Evolutionary conservation across 768 basidiomycete genomes (phyloP).

Genomic region (Collybia mongolica): DNA sequence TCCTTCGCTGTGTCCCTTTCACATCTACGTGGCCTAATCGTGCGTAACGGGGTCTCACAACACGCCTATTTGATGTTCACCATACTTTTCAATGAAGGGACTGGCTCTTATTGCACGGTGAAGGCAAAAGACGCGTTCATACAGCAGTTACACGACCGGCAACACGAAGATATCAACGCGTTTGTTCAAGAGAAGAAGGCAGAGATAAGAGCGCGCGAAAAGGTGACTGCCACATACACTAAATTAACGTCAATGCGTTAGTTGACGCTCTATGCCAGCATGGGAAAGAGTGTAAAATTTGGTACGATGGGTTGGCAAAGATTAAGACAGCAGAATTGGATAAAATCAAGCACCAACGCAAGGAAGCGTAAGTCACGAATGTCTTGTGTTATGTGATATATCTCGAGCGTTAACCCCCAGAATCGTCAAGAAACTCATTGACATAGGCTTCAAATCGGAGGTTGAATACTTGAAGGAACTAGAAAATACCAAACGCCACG

Average conservation of each 20-base stretch:
- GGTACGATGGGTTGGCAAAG: conserved; percentile 3
- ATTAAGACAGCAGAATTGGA: conserved; percentile 12
- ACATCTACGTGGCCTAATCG: conserved; percentile 9
- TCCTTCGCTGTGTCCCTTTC: conserved; percentile 20
- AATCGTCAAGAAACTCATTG: conserved; percentile 12
- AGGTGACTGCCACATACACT: conserved; percentile 4
- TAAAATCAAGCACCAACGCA: conserved; percentile 7
- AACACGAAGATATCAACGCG: conserved; percentile 1
- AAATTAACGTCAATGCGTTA: background rate
- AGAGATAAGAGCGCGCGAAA: conserved; percentile 8
- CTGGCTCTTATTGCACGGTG: conserved; percentile 13
- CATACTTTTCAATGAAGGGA: conserved; percentile 2
- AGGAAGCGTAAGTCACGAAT: conserved; percentile 11
- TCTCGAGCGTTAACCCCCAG: background rate
- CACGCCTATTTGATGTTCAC: background rate
- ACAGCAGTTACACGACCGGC: conserved; percentile 8
- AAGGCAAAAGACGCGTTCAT: conserved; percentile 17
- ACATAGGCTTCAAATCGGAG: conserved; percentile 12
- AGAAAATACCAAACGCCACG: background rate
- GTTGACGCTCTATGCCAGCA: conserved; percentile 1
- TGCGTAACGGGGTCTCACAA: conserved; percentile 1
- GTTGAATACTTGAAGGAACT: conserved; percentile 10
- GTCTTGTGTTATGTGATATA: background rate
- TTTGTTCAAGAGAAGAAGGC: conserved; percentile 14
- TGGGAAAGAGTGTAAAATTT: conserved; percentile 5